Base-by-base conservation (phyloP, 345 rosid species). In the Combretum micranthum region DNA sequence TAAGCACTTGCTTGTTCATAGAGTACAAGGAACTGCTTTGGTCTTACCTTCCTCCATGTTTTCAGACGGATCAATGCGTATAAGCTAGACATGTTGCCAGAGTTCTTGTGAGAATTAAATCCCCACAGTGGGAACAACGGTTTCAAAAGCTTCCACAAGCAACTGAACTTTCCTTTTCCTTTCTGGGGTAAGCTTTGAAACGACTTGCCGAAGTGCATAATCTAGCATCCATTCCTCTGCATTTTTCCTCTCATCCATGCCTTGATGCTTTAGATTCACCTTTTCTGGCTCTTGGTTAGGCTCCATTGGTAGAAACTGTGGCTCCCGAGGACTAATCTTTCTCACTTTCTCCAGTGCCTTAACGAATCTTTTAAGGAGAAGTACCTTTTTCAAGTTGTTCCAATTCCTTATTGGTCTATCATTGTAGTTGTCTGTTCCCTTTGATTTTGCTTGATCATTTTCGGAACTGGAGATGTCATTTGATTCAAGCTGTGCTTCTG, bases 161-260 rank as follows among this genome's bases (percentile, higher is more conserved):
- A 89, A 64, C 64, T 74, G 75, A 58, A 93, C 99, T 72, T 86
- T 90, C 64, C 83, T 79, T 70, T 73, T 83, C 66, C 95, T 72
- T 39, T 85, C 91, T 39, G 96, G 95, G 49, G 88, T 87, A 55
- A 93, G 81, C 69, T 75, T 76, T 3, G 96, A 70, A 63, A 93
- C 92, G 39, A 82, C 97, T 54, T 62, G 79, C 75, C 76, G 94
- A 63, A 93, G 86, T 26, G 96, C 79, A 60, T 76, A 70, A 71
- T 93, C 96, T 13, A 89, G 84, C 96, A 89, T 90, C 93, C 96
- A 93, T 65, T 87, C 96, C 26, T 87, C 99, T 0, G 75, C 65
- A 53, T 72, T 76, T 72, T 78, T 87, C 66, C 77, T 83, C 64
- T 75, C 89, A 47, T 67, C 77, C 60, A 63, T 65, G 62, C 66